Conservation (phyloP, 345 rosid genomes). For the Lenwebbia sp. region DNA sequence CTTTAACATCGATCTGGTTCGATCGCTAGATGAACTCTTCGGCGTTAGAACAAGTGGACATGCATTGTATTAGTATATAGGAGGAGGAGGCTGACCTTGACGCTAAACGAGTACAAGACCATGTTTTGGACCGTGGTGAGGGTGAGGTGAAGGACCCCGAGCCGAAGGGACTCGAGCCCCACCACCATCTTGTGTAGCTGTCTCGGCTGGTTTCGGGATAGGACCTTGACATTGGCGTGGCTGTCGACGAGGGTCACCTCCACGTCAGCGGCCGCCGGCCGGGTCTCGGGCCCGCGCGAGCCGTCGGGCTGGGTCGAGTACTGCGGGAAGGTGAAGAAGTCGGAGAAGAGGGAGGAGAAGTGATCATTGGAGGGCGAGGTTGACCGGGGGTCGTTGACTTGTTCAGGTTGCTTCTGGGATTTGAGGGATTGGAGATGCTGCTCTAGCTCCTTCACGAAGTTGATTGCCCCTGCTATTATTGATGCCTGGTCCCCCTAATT, state of each 20-base stretch:
- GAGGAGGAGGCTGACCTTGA: conserved; percentile 26
- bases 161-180: conserved; percentile 34
- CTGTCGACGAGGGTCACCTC: conserved; percentile 53
- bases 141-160: conserved; percentile 44
- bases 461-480: conserved; percentile 62
- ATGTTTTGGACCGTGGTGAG: conserved; percentile 29
- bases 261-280: conserved; percentile 32
- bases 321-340: conserved; percentile 50
- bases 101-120: conserved; percentile 45
- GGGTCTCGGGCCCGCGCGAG: neutral
- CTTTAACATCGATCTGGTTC: neutral
- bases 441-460: conserved; percentile 65
- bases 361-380: neutral
- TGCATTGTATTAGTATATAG: neutral
- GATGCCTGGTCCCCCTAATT: conserved; percentile 75
- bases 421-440: conserved; percentile 43
- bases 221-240: conserved; percentile 52
- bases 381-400: neutral
- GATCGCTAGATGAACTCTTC: neutral
- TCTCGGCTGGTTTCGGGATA: conserved; percentile 30
- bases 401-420: conserved; percentile 16
- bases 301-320: neutral
- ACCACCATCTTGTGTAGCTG: conserved; percentile 39
- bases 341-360: conserved; percentile 21
- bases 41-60: neutral